Evolutionary conservation across 2,329 filamentous ascomycete species (phyloP).

Genomic region (Exophiala aquamarina): DNA sequence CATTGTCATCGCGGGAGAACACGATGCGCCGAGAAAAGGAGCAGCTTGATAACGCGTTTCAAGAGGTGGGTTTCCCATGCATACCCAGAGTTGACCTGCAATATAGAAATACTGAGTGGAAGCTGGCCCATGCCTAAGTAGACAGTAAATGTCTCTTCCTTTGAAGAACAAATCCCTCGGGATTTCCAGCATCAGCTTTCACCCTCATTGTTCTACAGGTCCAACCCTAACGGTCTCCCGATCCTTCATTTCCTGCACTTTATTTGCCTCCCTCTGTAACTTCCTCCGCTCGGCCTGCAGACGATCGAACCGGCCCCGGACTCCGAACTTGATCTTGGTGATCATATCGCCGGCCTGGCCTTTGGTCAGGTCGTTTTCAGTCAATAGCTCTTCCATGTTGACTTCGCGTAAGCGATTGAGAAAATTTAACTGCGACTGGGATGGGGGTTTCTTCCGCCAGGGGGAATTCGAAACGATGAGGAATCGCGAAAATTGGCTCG

Average conservation of each 20-base stretch:
- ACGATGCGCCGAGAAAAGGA: too few species aligned
- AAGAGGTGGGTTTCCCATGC: too few species aligned
- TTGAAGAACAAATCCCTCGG: too few species aligned
- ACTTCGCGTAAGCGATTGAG: slow-evolving; percentile 41
- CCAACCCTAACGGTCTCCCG: slow-evolving; percentile 50
- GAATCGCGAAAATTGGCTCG: slow-evolving; percentile 62
- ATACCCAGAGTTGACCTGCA: too few species aligned
- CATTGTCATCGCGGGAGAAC: too few species aligned
- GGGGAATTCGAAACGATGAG: slow-evolving; percentile 65
- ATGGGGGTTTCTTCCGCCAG: slow-evolving; percentile 71
- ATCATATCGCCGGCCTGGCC: slow-evolving; percentile 88
- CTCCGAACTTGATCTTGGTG: slow-evolving; percentile 84
- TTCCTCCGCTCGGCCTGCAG: slow-evolving; percentile 53
- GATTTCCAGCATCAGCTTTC: too few species aligned
- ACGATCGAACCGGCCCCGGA: slow-evolving; percentile 62
- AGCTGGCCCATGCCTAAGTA: too few species aligned
- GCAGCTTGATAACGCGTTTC: too few species aligned
- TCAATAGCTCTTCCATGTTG: slow-evolving; percentile 47
- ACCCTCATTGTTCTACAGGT: slow-evolving; percentile 37
- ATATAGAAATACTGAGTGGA: too few species aligned
- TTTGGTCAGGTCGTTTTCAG: slow-evolving; percentile 63
- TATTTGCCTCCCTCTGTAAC: slow-evolving; percentile 39
- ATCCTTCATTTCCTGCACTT: slow-evolving; percentile 30
- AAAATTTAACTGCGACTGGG: slow-evolving; percentile 47
- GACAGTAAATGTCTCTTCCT: too few species aligned